Evolutionary conservation across 495 filamentous ascomycete genomes (phyloP).

Genomic region (Penicillium soppii): DNA sequence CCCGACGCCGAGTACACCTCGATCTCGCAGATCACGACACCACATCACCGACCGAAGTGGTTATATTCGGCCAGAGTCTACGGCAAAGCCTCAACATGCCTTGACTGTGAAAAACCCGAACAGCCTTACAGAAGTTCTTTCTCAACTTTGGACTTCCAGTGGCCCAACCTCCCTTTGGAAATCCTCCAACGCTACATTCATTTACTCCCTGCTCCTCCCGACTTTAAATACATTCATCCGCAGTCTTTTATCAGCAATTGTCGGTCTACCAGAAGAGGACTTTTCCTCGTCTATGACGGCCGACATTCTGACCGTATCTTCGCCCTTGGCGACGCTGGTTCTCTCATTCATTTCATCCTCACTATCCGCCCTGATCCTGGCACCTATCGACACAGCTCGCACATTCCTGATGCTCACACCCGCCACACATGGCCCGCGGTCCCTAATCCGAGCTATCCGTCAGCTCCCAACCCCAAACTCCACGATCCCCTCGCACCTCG

Average conservation of each 20-base stretch:
- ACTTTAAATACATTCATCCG: conserved; percentile 84
- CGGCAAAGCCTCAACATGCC: conserved; percentile 52
- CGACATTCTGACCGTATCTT: conserved; percentile 68
- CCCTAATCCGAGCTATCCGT: conserved; percentile 70
- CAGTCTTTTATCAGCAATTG: conserved; percentile 74
- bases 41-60: conserved; percentile 52
- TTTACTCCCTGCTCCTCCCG: conserved; percentile 82
- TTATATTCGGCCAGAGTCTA: conserved; percentile 43
- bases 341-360: conserved; percentile 83
- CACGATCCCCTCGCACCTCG: conserved; percentile 64
- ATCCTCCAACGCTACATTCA: conserved; percentile 83
- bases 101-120: conserved; percentile 66
- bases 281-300: conserved; percentile 51
- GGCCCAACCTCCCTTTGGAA: conserved; percentile 94
- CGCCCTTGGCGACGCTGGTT: conserved; percentile 68
- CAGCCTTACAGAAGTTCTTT: conserved; percentile 76
- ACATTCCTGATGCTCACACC: conserved; percentile 85
- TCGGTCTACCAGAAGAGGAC: conserved; percentile 79
- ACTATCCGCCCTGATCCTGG: conserved; percentile 72
- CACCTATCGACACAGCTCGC: conserved; percentile 85
- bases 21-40: conserved; percentile 40
- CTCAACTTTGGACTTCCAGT: conserved; percentile 84
- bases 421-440: conserved; percentile 66
- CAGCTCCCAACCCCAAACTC: conserved; percentile 68
- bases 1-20: conserved; percentile 55